Base-by-base conservation (phyloP, 1,284 basidiomycete species). In the Papiliotrema fonsecae region DNA sequence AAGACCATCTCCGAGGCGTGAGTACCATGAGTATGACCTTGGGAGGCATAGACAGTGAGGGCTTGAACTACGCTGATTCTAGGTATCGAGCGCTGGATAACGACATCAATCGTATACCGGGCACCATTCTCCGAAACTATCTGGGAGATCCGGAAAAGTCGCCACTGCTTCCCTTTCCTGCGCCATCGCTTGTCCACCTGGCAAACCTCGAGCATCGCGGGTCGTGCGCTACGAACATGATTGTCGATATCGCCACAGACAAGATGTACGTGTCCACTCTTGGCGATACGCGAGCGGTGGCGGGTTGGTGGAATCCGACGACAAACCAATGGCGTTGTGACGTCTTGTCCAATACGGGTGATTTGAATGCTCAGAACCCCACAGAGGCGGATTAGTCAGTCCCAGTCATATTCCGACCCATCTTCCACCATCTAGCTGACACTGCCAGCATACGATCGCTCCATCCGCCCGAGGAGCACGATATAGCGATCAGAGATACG, bases 261-360 rank as follows among this genome's bases (percentile, higher is more conserved):
- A 82, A 89, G 64, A 70, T 94, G 35, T 90, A 92, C 61, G 81
- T 94, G 32, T 92, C 93, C 3, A 87, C 85, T 62, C 86, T 90
- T 10, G 93, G 93, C 4, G 93, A 97, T 67, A 86, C 86, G 60
- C 82, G 93, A 40, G 93, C 92, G 11, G 87, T 97, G 4, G 91
- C 91, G 21, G 93, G 93, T 28, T 81, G 88, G 40, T 94, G 86
- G 86, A 83, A 62, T 10, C 47, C 42, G 7, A 76, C 11, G 77
- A 82, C 62, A 80, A 58, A 82, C 6, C 74, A 74, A n/a, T 97
- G 93, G 93, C 80, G 83, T 41, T 86, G 91, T 11, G 90, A 94
- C 64, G 87, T 88, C 25, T 78, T 97, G 50, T 87, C 82, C 34
- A 86, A 93, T 64, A 24, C 40, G 14, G 47, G 40, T 0, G 93